phyloP scores from a whole-genome alignment of 208 protist genomes.

The Trypanosoma congolense region DNA sequence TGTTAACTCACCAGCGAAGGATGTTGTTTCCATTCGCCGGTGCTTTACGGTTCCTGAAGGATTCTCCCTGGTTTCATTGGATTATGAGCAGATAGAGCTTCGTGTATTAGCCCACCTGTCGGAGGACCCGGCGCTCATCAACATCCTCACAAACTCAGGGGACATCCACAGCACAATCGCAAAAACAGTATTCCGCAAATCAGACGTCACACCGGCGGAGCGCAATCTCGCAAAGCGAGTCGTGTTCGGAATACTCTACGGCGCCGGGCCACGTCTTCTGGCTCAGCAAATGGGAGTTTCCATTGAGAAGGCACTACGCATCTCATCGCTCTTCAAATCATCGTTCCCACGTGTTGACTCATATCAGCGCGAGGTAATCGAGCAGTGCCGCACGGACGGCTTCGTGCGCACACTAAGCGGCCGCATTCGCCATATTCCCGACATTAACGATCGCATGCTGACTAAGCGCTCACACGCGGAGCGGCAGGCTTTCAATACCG shows the following conservation, averaged over 20 bases:
- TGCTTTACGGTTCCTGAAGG: constrained; percentile 70
- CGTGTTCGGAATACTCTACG: constrained; percentile 87
- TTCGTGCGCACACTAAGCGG: constrained; percentile 82
- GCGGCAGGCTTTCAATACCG: constrained; percentile 89
- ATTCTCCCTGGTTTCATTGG: constrained; percentile 65
- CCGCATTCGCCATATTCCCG: constrained; percentile 58
- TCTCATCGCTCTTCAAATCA: constrained; percentile 45
- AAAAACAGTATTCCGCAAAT: constrained; percentile 67
- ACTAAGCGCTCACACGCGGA: constrained; percentile 68
- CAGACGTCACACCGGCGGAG: constrained; percentile 59
- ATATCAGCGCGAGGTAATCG: constrained; percentile 60
- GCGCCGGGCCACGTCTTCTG: constrained; percentile 63
- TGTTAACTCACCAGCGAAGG: constrained; percentile 10
- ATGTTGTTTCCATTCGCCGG: constrained; percentile 58
- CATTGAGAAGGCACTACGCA: constrained; percentile 53
- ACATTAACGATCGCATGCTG: constrained; percentile 61
- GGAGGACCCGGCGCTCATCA: constrained; percentile 52
- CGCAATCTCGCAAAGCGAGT: constrained; percentile 75
- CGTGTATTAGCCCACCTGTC: constrained; percentile 87
- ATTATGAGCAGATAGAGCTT: constrained; percentile 90
- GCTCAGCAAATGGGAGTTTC: constrained; percentile 61
- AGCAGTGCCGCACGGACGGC: constrained; percentile 59
- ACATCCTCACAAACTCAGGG: constrained; percentile 48
- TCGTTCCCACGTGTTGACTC: constrained; percentile 62
- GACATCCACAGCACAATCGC: constrained; percentile 84